Evolutionary conservation across 768 basidiomycete species (phyloP).

Genomic region (Pleurotus citrinopileatus): DNA sequence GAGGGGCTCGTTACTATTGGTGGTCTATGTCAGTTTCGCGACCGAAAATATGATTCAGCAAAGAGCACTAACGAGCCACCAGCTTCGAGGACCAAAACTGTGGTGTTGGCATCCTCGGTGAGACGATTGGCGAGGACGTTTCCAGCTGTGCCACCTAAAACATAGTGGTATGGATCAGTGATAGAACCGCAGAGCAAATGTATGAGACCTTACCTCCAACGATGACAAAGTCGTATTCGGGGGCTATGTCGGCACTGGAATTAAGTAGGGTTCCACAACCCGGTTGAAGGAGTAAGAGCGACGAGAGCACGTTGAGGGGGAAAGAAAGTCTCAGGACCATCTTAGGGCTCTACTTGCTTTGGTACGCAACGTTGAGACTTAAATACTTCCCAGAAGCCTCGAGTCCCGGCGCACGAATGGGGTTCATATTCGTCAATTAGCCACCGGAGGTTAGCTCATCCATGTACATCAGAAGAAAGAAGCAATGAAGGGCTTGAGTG

Average conservation of each 20-base stretch:
- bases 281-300: no score
- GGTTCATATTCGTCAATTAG: no score
- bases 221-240: slow-evolving; percentile 8
- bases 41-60: not conserved
- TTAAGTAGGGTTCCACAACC: no score
- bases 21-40: not conserved
- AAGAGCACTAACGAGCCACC: slow-evolving; percentile 4
- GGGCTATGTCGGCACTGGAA: not conserved
- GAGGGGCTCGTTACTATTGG: not conserved
- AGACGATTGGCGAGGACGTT: slow-evolving; percentile 10
- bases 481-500: no score
- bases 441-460: no score
- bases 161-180: not conserved
- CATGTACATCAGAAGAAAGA: no score
- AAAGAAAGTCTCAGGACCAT: no score
- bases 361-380: no score
- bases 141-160: slow-evolving; percentile 8
- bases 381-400: no score
- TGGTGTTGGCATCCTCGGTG: not conserved
- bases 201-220: slow-evolving; percentile 1
- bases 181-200: not conserved
- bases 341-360: no score
- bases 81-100: slow-evolving; percentile 9
- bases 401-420: no score
- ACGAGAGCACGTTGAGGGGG: no score